A percentile compares a stretch with the other conserved stretches of the same genome.
Conservation (phyloP, 192 early-diverging fungal species). For the Geranomyces michiganensis region DNA sequence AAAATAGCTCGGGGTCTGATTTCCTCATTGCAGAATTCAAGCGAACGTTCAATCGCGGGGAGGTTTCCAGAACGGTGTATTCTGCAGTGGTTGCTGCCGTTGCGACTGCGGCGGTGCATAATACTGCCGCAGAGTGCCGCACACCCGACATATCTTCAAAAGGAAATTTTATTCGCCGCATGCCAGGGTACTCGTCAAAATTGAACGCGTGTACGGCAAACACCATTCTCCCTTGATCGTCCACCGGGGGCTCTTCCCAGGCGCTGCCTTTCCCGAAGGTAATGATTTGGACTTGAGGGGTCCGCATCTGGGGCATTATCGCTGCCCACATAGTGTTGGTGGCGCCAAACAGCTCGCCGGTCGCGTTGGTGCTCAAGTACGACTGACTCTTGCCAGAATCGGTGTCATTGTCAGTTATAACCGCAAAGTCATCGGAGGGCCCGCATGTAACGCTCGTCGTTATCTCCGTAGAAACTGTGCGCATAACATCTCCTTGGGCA, state of each 20-base stretch:
- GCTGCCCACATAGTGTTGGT: neutral
- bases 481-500: neutral
- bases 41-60: too few relatives aligned
- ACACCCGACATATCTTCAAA: too few relatives aligned
- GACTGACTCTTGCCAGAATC: too few relatives aligned
- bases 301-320: neutral
- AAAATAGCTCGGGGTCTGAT: too few relatives aligned
- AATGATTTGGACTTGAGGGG: neutral
- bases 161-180: too few relatives aligned
- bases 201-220: slow-evolving; percentile 2
- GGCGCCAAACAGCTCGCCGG: neutral
- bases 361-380: neutral
- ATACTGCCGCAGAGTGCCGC: too few relatives aligned
- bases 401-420: too few relatives aligned
- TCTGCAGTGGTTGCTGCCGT: too few relatives aligned
- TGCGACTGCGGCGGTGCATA: too few relatives aligned
- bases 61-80: too few relatives aligned
- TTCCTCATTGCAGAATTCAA: too few relatives aligned
- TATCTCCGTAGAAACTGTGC: neutral
- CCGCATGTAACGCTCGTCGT: neutral
- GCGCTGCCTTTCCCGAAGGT: neutral
- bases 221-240: neutral
- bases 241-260: neutral
- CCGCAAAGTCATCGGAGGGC: neutral
- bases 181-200: neutral